Evolutionary conservation across 1,284 basidiomycete genomes (phyloP), one percentile per base, ranked within the genome.

Genomic region (Boletellus deceptivus): DNA sequence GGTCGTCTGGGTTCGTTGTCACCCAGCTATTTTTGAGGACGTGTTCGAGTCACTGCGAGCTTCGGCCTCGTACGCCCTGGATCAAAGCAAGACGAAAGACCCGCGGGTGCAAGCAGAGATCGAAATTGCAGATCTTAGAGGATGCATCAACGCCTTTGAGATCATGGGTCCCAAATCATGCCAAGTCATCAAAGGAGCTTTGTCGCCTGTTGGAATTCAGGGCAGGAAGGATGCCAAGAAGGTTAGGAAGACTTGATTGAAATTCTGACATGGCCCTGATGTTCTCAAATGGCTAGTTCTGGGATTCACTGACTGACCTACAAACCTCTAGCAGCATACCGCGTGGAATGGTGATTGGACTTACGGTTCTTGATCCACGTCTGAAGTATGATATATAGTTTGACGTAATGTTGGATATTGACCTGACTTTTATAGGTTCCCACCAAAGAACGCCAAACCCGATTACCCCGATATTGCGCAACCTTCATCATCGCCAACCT

Each of bases 151-250:
- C 53, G 76, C 84, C 3, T 93, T 94, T 59, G 92, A 97, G 63
- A 80, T 96, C 17, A 86, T 89, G 74, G 93, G 93, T 3, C 89
- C 89, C 1, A 86, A 86, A 62, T 78, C 90, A 0, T 91, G 80
- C 51, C 86, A 89, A 60, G 80, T 94, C 8, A 69, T 96, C 45
- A 82, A 79, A 58, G 88, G 91, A 17, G 84, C 85, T 1, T 62
- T 95, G 43, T 79, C 74, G 24, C 78, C 84, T 8, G 75, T 78
- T 10, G 70, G 73, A 10, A 74, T 75, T 0, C 81, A 85, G 35
- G 62, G 75, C 2, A 70, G 80, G 36, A 68, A 64, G n/a, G 82
- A 84, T 29, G 86, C 89, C 55, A 78, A 75, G 53, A 73, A 82
- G 72, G 89, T 88, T 50, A 53, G 17, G 13, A 10, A 5, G 7